Evolutionary conservation across 306 rosid species (phyloP).

Genomic region (Delonix regia): DNA sequence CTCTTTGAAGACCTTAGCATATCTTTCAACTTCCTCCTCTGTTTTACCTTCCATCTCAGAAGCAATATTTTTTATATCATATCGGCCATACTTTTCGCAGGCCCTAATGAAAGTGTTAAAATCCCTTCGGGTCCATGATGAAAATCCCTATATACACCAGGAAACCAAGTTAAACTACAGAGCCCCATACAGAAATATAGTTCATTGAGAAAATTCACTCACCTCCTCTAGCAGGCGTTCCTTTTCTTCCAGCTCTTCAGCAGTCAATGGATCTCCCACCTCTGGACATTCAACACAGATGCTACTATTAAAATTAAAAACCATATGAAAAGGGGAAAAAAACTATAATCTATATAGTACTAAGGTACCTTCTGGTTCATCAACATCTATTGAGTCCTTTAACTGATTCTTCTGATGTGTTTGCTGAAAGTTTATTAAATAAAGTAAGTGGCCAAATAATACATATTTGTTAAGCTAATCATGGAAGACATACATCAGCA

Average conservation of each 20-base stretch:
- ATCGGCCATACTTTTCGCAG: constrained; percentile 97
- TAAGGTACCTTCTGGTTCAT: constrained; percentile 82
- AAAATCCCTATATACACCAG: constrained; percentile 74
- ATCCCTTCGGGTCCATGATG: constrained; percentile 97
- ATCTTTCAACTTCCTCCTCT: constrained; percentile 96
- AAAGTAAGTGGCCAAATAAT: constrained; percentile 34
- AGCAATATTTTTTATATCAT: constrained; percentile 79
- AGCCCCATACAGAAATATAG: constrained; percentile 13
- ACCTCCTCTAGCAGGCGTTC: constrained; percentile 86
- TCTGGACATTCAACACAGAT: constrained; percentile 50
- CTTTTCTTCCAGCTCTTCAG: constrained; percentile 94
- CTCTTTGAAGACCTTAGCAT: constrained; percentile 81
- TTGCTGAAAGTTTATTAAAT: constrained; percentile 61
- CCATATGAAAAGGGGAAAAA: neutral
- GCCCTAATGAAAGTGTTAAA: constrained; percentile 96
- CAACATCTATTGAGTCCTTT: constrained; percentile 94
- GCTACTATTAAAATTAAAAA: constrained; percentile 18
- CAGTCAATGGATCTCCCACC: constrained; percentile 92
- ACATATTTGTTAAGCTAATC: neutral
- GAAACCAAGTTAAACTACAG: constrained; percentile 42
- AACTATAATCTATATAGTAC: neutral
- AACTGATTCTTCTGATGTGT: constrained; percentile 96
- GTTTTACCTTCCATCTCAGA: constrained; percentile 97
- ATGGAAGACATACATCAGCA: neutral
- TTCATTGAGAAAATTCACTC: constrained; percentile 33